Base-by-base conservation (phyloP, 2,329 filamentous ascomycete species). In the Cryoendolithus antarcticus region DNA sequence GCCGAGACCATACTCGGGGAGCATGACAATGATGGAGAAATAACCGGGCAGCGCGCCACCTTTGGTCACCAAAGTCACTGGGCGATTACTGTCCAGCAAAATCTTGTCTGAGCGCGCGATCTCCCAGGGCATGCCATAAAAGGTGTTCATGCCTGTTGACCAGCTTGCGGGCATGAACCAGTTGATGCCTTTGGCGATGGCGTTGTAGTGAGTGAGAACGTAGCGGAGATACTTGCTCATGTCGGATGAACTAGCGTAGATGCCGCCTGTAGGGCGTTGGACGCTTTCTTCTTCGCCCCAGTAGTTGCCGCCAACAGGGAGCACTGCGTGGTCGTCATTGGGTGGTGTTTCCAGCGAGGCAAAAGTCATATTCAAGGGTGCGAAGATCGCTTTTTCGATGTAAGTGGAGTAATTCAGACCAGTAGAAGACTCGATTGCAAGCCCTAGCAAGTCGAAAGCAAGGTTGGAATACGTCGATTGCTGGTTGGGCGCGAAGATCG, bases 111-210 rank as follows among this genome's bases (percentile, higher is more conserved):
- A 64, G 0, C 63, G 60, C 32, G 62, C 62, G 0, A 65, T 68
- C 46, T 70, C 66, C 61, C 64, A 70, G 0, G 66, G 65, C 53
- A 64, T 63, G 3, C 65, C 66, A 40, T 67, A 68, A 41, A 63
- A 66, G 0, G 52, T 59, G 19, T 60, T 44, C 9, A 61, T 37
- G 0, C 62, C 61, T 2, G 51, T 52, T 0, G 54, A 44, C 30
- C 56, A 61, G 3, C 62, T 64, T 1, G 52, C 57, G 1, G 64
- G 63, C 31, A 63, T 44, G 8, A 66, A 44, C 65, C 65, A 69
- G 40, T 68, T 68, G 6, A 63, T 32, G 0, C 61, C 58, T 3
- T 53, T 59, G 0, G 59, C 61, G 12, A 68, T 52, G 7, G 53
- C 51, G 36, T 67, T 66, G 53, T 60, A 53, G 31, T 64, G 56